Percentiles rank a stretch among this genome's conserved stretches.
phyloP scores from a whole-genome alignment of 805 yeast species.

The Sugiyamaella chiloensis region DNA sequence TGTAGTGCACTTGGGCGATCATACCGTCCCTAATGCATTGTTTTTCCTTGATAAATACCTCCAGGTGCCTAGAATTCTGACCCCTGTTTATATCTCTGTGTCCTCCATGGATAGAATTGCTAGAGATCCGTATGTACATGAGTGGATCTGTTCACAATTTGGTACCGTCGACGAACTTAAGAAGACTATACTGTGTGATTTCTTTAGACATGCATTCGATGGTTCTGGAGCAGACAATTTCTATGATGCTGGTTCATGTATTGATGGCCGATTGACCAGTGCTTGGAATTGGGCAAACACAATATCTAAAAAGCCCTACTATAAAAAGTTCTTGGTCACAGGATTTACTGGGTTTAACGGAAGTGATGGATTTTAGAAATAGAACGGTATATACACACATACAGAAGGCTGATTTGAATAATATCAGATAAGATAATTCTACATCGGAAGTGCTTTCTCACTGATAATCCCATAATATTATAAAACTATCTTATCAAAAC shows the following conservation, averaged over 20 bases:
- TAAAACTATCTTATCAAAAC: not conserved
- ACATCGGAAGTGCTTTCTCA: too few species aligned
- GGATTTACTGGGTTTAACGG: constrained; percentile 80
- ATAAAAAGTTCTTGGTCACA: constrained; percentile 56
- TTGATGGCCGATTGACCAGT: constrained; percentile 75
- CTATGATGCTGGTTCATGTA: constrained; percentile 80
- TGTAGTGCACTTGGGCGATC: constrained; percentile 78
- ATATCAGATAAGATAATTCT: too few species aligned
- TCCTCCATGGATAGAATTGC: constrained; percentile 52
- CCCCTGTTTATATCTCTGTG: constrained; percentile 64
- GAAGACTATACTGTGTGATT: constrained; percentile 44
- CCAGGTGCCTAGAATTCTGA: constrained; percentile 73
- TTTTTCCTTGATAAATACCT: constrained; percentile 76
- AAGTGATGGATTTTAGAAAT: constrained; percentile 38
- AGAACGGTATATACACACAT: not conserved
- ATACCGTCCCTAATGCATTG: constrained; percentile 78
- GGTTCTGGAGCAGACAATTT: constrained; percentile 84
- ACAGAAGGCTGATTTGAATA: too few species aligned
- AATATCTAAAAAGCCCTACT: constrained; percentile 63
- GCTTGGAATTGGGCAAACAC: constrained; percentile 83
- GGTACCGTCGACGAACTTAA: constrained; percentile 54
- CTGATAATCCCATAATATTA: not conserved
- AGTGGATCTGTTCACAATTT: constrained; percentile 58
- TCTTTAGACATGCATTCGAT: constrained; percentile 60
- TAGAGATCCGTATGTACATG: constrained; percentile 45